Evolutionary conservation across 768 basidiomycete genomes (phyloP), one percentile per base, ranked within the genome.

Genomic region (Tephrocybe sp.): DNA sequence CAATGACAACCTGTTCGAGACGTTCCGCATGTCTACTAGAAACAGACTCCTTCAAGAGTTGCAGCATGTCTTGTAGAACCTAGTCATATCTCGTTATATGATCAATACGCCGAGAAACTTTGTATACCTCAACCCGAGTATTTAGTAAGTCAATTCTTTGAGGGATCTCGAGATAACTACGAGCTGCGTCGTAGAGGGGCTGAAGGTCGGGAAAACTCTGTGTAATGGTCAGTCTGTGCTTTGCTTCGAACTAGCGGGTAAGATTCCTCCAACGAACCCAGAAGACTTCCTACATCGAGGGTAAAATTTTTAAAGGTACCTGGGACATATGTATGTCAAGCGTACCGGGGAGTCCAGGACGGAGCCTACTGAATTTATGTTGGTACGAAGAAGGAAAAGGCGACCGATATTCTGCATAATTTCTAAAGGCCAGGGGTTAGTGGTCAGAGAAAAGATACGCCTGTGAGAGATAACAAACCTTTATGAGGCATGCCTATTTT

Each of bases 351-450:
- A 92, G 74, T 98, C 94, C 36, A 98, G 73, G n/a, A 97, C 94
- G 26, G 93, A 95, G 39, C 95, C 95, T 45, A 97, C 94, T 37
- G 92, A 88, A 59, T 94, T 93, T 59, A 97, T 95, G 64, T 93
- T 95, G 46, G 95, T 92, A 54, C 95, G 78, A 58, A 97, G 73
- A 31, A 98, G 84, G 70, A 98, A 98, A 34, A 98, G 74, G 59
- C 93, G 89, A 36, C 95, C 95, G 54, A 96, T 98, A 68, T 97
- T 92, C 63, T 90, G 89, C 95, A 98, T 96, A 62, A 98, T 98
- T 65, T 97, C 95, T 83, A 55, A 12, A 51, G 51, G 18, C 41
- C 49, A 41, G 52, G 41, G 44, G 52, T 47, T 16, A 50, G 39
- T 25, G 37, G 16, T 43, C 5, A 1, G 22, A 28, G 54, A 49